A percentile compares a stretch with the other conserved stretches of the same genome.
phyloP scores from a whole-genome alignment of 768 basidiomycete genomes.

The Kwoniella heveanensis region DNA sequence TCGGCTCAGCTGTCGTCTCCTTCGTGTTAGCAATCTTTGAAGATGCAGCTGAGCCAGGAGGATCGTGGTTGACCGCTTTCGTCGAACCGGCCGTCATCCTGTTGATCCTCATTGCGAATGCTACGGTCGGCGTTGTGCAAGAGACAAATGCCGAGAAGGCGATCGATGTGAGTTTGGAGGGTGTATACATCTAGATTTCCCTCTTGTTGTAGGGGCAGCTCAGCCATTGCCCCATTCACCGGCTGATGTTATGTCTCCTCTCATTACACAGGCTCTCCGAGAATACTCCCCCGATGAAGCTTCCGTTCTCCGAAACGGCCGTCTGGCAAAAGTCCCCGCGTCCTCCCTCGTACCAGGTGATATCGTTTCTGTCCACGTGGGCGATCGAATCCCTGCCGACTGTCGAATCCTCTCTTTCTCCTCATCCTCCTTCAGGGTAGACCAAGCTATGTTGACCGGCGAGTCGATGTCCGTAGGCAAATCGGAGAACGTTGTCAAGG shows the following conservation, averaged over 20 bases:
- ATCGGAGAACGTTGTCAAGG: conserved; percentile 67
- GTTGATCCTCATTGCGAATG: conserved; percentile 92
- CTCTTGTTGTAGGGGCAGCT: too few species aligned
- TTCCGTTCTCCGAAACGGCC: conserved; percentile 77
- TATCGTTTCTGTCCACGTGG: conserved; percentile 84
- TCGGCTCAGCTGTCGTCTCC: conserved; percentile 89
- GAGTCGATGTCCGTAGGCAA: conserved; percentile 91
- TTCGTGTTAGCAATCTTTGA: conserved; percentile 90
- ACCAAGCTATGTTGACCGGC: conserved; percentile 95
- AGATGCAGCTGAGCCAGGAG: conserved; percentile 66
- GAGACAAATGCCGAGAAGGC: conserved; percentile 95
- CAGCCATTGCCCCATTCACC: too few species aligned
- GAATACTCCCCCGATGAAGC: conserved; percentile 98
- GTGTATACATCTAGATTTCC: too few species aligned
- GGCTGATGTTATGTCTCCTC: too few species aligned
- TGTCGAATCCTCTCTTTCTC: conserved; percentile 84
- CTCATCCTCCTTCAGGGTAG: conserved; percentile 89
- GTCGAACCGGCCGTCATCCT: conserved; percentile 95
- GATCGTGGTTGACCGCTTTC: conserved; percentile 72
- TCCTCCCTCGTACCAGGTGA: conserved; percentile 92
- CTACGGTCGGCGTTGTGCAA: conserved; percentile 95
- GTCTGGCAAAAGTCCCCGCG: conserved; percentile 73
- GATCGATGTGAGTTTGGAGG: conserved; percentile 75
- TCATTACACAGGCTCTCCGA: conserved; percentile 77
- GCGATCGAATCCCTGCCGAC: conserved; percentile 94